Evolutionary conservation across 208 protist genomes (phyloP).

Genomic region (Crithidia expoeki): DNA sequence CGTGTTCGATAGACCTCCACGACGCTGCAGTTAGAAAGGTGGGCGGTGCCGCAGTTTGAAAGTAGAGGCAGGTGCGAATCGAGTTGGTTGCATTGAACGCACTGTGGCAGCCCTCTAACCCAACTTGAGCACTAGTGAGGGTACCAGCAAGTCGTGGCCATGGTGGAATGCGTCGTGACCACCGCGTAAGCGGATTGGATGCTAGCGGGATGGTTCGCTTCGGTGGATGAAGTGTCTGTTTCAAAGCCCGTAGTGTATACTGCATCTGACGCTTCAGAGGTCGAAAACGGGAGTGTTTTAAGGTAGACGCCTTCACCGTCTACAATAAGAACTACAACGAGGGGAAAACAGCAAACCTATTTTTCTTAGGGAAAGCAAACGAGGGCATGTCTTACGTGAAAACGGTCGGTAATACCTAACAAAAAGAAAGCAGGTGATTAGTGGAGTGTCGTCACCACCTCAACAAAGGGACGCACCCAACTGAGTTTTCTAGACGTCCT

Average conservation of each 20-base stretch:
- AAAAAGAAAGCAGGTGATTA: too few species aligned
- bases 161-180: constrained; percentile 50
- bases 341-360: too few species aligned
- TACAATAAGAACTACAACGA: too few species aligned
- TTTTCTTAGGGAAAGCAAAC: too few species aligned
- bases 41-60: constrained; percentile 62
- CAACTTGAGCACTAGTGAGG: constrained; percentile 44
- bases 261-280: not conserved
- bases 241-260: constrained; percentile 5
- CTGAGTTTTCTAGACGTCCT: too few species aligned
- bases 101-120: constrained; percentile 77
- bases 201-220: constrained; percentile 34
- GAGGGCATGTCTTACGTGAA: too few species aligned
- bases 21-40: constrained; percentile 54
- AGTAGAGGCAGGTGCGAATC: constrained; percentile 82
- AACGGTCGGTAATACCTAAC: too few species aligned
- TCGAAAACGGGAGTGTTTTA: too few species aligned
- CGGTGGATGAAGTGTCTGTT: constrained; percentile 64
- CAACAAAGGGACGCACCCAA: too few species aligned
- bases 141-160: constrained; percentile 30
- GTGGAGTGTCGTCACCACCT: too few species aligned
- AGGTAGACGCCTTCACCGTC: too few species aligned
- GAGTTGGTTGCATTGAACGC: constrained; percentile 90
- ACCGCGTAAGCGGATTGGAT: constrained; percentile 73
- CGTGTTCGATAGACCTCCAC: constrained; percentile 58